Conservation (phyloP, 1,139 yeast species). For the Trichomonascaceae sp. region DNA sequence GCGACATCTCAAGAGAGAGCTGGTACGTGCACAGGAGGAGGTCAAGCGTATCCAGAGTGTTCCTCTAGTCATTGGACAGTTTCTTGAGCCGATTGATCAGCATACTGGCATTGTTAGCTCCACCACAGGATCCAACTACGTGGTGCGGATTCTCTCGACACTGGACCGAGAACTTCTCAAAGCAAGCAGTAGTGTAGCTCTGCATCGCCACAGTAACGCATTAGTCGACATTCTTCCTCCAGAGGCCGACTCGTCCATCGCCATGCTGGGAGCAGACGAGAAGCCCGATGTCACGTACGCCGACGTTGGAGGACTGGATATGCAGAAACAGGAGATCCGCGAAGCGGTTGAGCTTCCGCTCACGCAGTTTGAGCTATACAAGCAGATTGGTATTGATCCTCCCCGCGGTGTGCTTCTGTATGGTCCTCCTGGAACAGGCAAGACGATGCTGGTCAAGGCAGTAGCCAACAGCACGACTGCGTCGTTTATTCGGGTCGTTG, state of each 20-base stretch:
- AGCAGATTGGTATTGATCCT: slow-evolving; percentile 97
- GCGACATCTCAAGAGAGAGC: slow-evolving; percentile 87
- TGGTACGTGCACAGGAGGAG: slow-evolving; percentile 95
- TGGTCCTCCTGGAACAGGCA: slow-evolving; percentile 99
- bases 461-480: slow-evolving; percentile 97
- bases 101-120: slow-evolving; percentile 93
- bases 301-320: slow-evolving; percentile 97
- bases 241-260: slow-evolving; percentile 93
- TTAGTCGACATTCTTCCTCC: slow-evolving; percentile 95
- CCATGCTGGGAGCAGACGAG: slow-evolving; percentile 89
- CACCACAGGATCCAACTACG: slow-evolving; percentile 95
- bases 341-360: slow-evolving; percentile 97
- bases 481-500: slow-evolving; percentile 89
- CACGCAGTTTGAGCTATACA: slow-evolving; percentile 89
- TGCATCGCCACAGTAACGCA: slow-evolving; percentile 97
- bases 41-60: slow-evolving; percentile 95
- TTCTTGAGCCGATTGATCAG: slow-evolving; percentile 93
- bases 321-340: slow-evolving; percentile 97
- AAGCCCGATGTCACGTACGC: slow-evolving; percentile 74
- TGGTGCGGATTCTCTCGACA: slow-evolving; percentile 86
- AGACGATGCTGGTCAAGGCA: slow-evolving; percentile 97
- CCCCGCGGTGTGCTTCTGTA: slow-evolving; percentile 94
- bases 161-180: slow-evolving; percentile 88
- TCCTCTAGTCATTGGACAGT: slow-evolving; percentile 96
- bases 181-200: slow-evolving; percentile 90